Base-by-base conservation (phyloP, 2,329 filamentous ascomycete genomes). In the Colletotrichum viniferum region DNA sequence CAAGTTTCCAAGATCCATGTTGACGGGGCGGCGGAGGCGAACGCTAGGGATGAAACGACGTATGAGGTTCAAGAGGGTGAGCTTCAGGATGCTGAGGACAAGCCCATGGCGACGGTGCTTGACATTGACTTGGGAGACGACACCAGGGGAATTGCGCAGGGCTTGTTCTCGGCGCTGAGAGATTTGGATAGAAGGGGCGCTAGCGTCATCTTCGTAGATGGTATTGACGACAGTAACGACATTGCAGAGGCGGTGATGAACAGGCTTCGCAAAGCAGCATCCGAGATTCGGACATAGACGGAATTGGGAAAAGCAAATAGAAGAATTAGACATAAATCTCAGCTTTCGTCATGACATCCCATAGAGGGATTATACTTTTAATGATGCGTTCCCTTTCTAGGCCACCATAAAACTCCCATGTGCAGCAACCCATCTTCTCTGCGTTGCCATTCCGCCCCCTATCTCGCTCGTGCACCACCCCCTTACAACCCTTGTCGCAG, bases 231-330 rank as follows among this genome's bases (percentile, higher is more conserved):
- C 75, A 92, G 94, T 74, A 92, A 94, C 36, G 94, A 97, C 82
- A 93, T 97, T 79, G 95, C 96, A 24, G 95, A 95, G 28, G 97
- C 94, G 28, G 92, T 96, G 78, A 96, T 96, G 94, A 96, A 96
- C 81, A 89, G 94, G 78, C 87, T 96, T 73, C 90, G 94, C 78
- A 96, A 96, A 86, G 94, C 94, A 71, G 94, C 94, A 28, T 91
- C 89, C 26, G 88, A 90, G 75, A 90, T 90, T 82, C 87, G 87
- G 82, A 84, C 83, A 80, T 91, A 87, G 86, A 85, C 24, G 70
- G 74, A 73, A 5, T 36, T 30, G 14, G 24, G 18, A 52, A 48
- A 21, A 34, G 32, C 21, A 71, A 55, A 71, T 69, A 74, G 74
- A 68, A 0, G n/a, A 77, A 71, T 70, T 63, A 74, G 58, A 77